Base-by-base conservation (phyloP, 768 basidiomycete genomes). In the Porpolomopsis calyptriformis region DNA sequence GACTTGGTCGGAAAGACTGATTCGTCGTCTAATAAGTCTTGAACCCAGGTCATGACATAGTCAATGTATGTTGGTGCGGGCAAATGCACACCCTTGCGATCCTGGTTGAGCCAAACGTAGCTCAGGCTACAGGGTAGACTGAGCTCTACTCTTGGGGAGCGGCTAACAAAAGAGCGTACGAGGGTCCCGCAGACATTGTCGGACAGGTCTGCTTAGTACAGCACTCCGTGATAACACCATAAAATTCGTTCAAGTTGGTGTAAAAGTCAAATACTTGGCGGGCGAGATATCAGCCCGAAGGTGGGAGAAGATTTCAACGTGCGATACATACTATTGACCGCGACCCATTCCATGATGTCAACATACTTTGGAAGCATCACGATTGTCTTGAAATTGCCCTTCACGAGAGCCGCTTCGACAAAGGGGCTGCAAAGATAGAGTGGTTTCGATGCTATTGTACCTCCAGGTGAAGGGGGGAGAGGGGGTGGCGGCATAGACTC, bases 11-110 rank as follows among this genome's bases (percentile, higher is more conserved):
- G 94, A 68, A 97, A 97, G 29, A 83, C 78, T 49, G 69, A 74
- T 55, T 96, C 91, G 65, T 98, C 93, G 57, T 97, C 90, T 27
- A 98, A 74, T 25, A 96, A 71, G 57, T 93, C 93, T 61, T 98
- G 94, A 4, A 96, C 77, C 90, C 93, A 97, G 16, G 93, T 92
- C 86, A 97, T 92, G 46, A 98, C 94, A 60, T 94, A 97, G 71
- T 98, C 96, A 52, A 97, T 91, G 65, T 98, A 98, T 7, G 90
- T 92, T 4, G 93, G 90, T 11, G 94, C 94, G 14, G 96, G 84
- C 0, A 99, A 72, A 55, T 91, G 78, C 25, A 97, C 86, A 51
- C 80, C 84, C 60, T 91, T 91, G 44, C 89, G 87, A 63, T 85
- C 88, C 59, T 89, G 85, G 64, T 97, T 97, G 57, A 96, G 85